Percentiles rank a stretch among this genome's conserved stretches.
Conservation (phyloP, 2,329 filamentous ascomycete genomes). For the Pleoardoris graminearum region DNA sequence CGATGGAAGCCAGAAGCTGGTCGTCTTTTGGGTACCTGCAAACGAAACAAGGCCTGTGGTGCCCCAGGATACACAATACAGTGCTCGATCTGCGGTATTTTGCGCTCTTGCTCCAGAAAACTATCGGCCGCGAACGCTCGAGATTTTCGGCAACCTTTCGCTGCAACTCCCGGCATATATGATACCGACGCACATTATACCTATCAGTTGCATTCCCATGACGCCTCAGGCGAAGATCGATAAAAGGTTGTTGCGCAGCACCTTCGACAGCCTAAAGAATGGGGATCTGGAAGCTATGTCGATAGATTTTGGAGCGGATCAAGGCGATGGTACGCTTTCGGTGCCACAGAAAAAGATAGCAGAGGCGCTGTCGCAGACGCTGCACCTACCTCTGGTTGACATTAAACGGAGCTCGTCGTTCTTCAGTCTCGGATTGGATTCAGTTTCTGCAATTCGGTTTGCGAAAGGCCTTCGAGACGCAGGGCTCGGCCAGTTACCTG, state of each 20-base stretch:
- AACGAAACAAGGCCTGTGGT: slow-evolving; percentile 6
- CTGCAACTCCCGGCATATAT: slow-evolving; percentile 72
- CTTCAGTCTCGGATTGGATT: slow-evolving; percentile 78
- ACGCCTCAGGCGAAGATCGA: slow-evolving; percentile 78
- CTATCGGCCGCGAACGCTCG: slow-evolving; percentile 27
- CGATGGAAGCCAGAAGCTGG: slow-evolving; percentile 57
- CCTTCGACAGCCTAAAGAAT: slow-evolving; percentile 54
- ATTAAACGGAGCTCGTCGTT: slow-evolving; percentile 72
- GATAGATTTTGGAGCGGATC: slow-evolving; percentile 34
- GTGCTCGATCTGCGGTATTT: slow-evolving; percentile 32
- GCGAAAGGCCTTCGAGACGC: slow-evolving; percentile 59
- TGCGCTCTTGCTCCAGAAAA: slow-evolving; percentile 45
- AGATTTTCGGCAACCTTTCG: slow-evolving; percentile 60
- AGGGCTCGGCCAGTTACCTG: slow-evolving; percentile 57
- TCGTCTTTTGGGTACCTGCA: slow-evolving; percentile 68
- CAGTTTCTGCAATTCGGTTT: slow-evolving; percentile 76
- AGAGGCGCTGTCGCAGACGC: slow-evolving; percentile 55
- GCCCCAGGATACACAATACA: neutral
- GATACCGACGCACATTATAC: slow-evolving; percentile 75
- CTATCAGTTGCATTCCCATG: slow-evolving; percentile 69
- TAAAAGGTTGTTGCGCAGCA: slow-evolving; percentile 54
- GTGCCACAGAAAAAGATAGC: slow-evolving; percentile 61
- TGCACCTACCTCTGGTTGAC: slow-evolving; percentile 50
- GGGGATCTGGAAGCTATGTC: slow-evolving; percentile 51
- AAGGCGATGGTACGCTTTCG: slow-evolving; percentile 54